Evolutionary conservation across 179 eudicot species (phyloP), one percentile per base, ranked within the genome.

Genomic region (Silene coronaria): DNA sequence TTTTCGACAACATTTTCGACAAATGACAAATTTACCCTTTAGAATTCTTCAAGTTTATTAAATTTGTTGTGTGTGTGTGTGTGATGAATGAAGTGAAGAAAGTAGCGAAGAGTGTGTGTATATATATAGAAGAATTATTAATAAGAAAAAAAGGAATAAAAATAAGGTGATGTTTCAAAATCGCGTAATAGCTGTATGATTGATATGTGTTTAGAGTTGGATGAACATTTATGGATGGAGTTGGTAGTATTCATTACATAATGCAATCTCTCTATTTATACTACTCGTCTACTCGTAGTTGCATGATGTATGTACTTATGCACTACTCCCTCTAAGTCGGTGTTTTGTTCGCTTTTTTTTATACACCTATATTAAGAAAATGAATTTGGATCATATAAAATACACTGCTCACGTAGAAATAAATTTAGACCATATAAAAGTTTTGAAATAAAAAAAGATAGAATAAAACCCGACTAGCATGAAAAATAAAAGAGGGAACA

Each of bases 1-100:
- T 86, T 69, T 79, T 92, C 0, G 97, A 92, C 80, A 92, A 66
- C 80, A 91, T 45, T 61, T 71, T 51, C 12, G 13, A 42, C 13
- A 42, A 42, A 42, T 42, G 1, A 22, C 61, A 76, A 62, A 67
- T 68, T 55, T 79, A 77, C 61, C 67, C 24, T 16, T 26, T 72
- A 46, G 76, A 21, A 26, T 7, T 59, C 14, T 66, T 30, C 2
- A 32, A 32, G 12, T 34, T 7, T 24, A 4, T 14, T 55, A 11
- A n/a, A n/a, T 32, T 67, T 55, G 22, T 57, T 21, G 45, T n/a
- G n/a, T n/a, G n/a, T n/a, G 0, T 48, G 17, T 48, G 17, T 9
- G 32, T 6, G 30, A 14, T 75, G 59, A 23, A 19, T 13, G 36
- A 45, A 70, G 51, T 77, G n/a, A 13, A 36, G 38, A 65, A 65